These are phyloP conservation scores for Dendrobium huoshanense DNA, from an alignment of 106 monocot species.

Conservation along the genomic window DNA sequence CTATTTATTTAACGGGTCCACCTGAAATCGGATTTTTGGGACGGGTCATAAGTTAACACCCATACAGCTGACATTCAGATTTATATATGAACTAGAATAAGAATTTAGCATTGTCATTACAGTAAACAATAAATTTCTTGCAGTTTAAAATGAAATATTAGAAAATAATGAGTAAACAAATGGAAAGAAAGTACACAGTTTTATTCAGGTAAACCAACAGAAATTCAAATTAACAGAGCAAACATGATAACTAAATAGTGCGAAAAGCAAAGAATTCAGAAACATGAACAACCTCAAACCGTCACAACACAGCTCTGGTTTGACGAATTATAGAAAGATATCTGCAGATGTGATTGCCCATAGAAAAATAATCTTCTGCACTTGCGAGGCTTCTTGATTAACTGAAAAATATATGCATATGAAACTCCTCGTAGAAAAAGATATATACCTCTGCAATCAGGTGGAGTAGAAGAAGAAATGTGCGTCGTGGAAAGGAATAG, in stretches of 20 bases:
- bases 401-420: neutral
- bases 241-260: neutral
- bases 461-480: neutral
- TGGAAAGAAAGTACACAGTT: neutral
- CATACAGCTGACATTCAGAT: too few species aligned
- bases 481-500: neutral
- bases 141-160: neutral
- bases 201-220: neutral
- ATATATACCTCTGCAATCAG: neutral
- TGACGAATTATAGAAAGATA: neutral
- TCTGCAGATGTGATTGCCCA: too few species aligned
- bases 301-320: neutral
- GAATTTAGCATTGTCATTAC: neutral
- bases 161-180: neutral
- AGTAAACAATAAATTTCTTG: neutral
- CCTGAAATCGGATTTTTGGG: too few species aligned
- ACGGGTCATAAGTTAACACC: too few species aligned
- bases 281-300: neutral
- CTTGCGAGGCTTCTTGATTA: neutral
- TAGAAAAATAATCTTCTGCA: neutral
- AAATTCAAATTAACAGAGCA: neutral
- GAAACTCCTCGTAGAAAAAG: neutral
- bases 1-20: too few species aligned
- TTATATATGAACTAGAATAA: too few species aligned
- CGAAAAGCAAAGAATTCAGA: neutral